phyloP scores from a whole-genome alignment of 495 filamentous ascomycete genomes.

The Penicillium bialowiezense region DNA sequence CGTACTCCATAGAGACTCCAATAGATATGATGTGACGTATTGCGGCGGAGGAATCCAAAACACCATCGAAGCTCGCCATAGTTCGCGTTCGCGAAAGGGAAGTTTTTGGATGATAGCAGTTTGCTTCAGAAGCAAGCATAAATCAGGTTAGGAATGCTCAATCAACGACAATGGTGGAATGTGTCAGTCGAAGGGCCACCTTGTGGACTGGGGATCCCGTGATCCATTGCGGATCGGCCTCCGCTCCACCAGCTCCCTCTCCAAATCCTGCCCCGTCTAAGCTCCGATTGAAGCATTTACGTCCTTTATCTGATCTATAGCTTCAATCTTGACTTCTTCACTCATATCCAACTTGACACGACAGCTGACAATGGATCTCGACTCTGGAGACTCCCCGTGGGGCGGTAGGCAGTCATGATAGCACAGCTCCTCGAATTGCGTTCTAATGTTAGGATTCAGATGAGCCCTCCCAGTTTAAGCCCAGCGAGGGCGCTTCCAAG shows the following conservation, averaged over 20 bases:
- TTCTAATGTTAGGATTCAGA: conserved; percentile 37
- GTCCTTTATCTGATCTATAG: conserved; percentile 5
- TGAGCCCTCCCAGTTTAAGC: conserved; percentile 54
- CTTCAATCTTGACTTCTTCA: background rate
- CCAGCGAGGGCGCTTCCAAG: conserved; percentile 26
- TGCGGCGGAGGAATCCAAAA: background rate
- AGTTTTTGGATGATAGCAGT: background rate
- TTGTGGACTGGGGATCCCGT: conserved; percentile 20
- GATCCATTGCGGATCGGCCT: conserved; percentile 35
- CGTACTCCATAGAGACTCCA: conserved; percentile 3
- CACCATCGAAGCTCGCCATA: background rate
- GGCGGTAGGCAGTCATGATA: conserved; percentile 54
- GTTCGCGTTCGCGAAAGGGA: too few relatives aligned
- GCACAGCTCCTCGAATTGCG: conserved; percentile 28
- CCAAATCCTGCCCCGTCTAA: conserved; percentile 9
- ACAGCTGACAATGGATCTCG: conserved; percentile 53
- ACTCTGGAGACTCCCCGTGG: conserved; percentile 67
- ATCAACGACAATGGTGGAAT: background rate
- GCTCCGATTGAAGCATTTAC: conserved; percentile 9
- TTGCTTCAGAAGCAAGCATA: background rate
- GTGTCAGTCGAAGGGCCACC: background rate
- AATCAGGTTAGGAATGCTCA: background rate
- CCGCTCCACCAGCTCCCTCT: conserved; percentile 27
- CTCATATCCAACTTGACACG: conserved; percentile 2
- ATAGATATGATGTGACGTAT: conserved; percentile 23